These are phyloP conservation scores for Suillus sp. DNA, from an alignment of 768 basidiomycete genomes.

Conservation along the genomic window DNA sequence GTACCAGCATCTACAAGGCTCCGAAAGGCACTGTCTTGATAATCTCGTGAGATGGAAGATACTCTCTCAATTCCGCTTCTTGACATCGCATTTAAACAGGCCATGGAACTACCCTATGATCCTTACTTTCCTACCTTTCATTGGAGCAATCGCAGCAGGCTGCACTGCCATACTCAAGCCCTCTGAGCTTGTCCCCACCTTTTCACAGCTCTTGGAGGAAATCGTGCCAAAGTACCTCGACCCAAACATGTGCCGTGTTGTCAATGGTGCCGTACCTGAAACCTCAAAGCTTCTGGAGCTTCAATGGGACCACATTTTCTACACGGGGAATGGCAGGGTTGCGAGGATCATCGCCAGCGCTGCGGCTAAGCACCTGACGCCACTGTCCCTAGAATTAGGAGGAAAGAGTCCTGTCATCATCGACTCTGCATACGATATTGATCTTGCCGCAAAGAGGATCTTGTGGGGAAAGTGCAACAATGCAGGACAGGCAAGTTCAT, in stretches of 20 bases:
- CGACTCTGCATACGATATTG: conserved; percentile 43
- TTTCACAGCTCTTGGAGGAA: conserved; percentile 50
- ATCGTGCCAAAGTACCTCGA: conserved; percentile 62
- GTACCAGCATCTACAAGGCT: conserved; percentile 43
- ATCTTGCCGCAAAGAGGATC: conserved; percentile 61
- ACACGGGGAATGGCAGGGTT: conserved; percentile 37
- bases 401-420: conserved; percentile 52
- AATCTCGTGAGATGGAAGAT: conserved; percentile 50
- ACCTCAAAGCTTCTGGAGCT: conserved; percentile 34
- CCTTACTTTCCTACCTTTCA: conserved; percentile 55
- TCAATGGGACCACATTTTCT: conserved; percentile 40
- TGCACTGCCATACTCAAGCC: conserved; percentile 68
- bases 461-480: conserved; percentile 69
- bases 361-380: conserved; percentile 38
- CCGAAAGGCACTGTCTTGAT: conserved; percentile 66
- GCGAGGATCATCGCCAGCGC: conserved; percentile 28
- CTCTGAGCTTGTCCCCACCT: conserved; percentile 56
- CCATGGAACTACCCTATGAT: conserved; percentile 71
- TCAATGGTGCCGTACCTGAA: conserved; percentile 49
- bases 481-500: conserved; percentile 54
- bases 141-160: conserved; percentile 76
- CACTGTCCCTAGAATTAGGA: conserved; percentile 33
- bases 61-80: neutral
- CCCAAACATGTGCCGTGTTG: conserved; percentile 49
- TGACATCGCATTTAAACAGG: conserved; percentile 30